Evolutionary conservation across 805 yeast genomes (phyloP), one percentile per base, ranked within the genome.

Genomic region (Myxozyma neotropica): DNA sequence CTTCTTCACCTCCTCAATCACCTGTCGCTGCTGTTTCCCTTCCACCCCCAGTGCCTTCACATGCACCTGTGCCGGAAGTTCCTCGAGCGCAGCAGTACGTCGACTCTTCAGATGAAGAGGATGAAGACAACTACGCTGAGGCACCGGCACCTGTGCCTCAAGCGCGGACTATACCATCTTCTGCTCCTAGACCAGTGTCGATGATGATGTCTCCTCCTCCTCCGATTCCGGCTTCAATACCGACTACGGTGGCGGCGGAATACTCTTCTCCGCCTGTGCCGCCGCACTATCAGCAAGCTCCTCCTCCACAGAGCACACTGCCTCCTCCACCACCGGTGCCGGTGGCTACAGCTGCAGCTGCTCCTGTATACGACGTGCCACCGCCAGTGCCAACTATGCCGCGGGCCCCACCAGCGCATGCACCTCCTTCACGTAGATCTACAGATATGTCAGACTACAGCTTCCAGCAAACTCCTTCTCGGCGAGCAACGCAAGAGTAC

Each of bases 121-220:
- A 55, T 36, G 52, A 39, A n/a, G 47, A 45, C 15, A n/a, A 50
- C 27, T n/a, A 26, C 4, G 23, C 19, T 19, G 47, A 10, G 12
- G 6, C 7, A 12, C 35, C 21, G 15, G 39, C 27, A 23, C 52
- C 38, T n/a, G 50, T 12, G 4, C 38, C 42, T n/a, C 53, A 36
- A 33, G 27, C 51, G 24, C 47, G 43, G 33, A 40, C 65, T 57
- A 26, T 47, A 58, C 64, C 29, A 53, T 69, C 33, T 2, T 44
- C 54, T 15, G 50, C 35, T 13, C 61, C 67, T 60, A 57, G 53
- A 27, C 59, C 44, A 17, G 44, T 44, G 27, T 49, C 59, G 15
- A 26, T 36, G 45, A 57, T 53, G 43, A 39, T 39, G 45, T 63
- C 67, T 23, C 62, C 67, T 12, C 69, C 54, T 36, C 31, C 47